Conservation (phyloP, 2,329 filamentous ascomycete genomes). For the Penicillium psychrosexuale region DNA sequence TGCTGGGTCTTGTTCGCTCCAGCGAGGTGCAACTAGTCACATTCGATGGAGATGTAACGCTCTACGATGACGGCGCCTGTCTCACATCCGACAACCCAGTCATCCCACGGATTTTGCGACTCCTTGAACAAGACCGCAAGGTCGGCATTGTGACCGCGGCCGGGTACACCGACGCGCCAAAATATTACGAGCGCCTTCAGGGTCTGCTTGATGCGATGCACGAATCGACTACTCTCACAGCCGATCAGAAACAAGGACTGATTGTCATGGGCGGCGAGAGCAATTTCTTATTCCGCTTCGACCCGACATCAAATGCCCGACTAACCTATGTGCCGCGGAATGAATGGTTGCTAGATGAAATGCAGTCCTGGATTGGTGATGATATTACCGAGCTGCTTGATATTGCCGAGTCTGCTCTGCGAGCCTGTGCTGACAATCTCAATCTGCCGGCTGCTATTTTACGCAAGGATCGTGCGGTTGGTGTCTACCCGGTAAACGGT, state of each 20-base stretch:
- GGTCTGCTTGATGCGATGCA: constrained; percentile 79
- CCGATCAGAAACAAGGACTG: constrained; percentile 69
- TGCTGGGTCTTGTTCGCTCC: constrained; percentile 78
- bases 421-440: constrained; percentile 76
- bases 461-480: constrained; percentile 83
- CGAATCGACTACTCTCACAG: constrained; percentile 58
- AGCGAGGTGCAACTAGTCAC: constrained; percentile 80
- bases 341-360: constrained; percentile 61
- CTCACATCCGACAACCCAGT: constrained; percentile 73
- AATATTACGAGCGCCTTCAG: constrained; percentile 82
- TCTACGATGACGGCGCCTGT: constrained; percentile 86
- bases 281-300: constrained; percentile 88
- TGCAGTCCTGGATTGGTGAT: constrained; percentile 51
- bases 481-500: constrained; percentile 65
- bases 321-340: constrained; percentile 61
- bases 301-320: constrained; percentile 60
- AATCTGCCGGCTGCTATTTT: constrained; percentile 75
- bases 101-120: constrained; percentile 64
- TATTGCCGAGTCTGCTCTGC: constrained; percentile 78
- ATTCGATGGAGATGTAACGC: constrained; percentile 95
- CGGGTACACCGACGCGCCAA: constrained; percentile 82
- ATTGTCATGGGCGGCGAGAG: constrained; percentile 94
- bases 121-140: constrained; percentile 73
- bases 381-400: constrained; percentile 81
- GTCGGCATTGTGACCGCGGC: constrained; percentile 96